Evolutionary conservation across 495 filamentous ascomycete genomes (phyloP), one percentile per base, ranked within the genome.

Genomic region (Penicillium verhagenii): DNA sequence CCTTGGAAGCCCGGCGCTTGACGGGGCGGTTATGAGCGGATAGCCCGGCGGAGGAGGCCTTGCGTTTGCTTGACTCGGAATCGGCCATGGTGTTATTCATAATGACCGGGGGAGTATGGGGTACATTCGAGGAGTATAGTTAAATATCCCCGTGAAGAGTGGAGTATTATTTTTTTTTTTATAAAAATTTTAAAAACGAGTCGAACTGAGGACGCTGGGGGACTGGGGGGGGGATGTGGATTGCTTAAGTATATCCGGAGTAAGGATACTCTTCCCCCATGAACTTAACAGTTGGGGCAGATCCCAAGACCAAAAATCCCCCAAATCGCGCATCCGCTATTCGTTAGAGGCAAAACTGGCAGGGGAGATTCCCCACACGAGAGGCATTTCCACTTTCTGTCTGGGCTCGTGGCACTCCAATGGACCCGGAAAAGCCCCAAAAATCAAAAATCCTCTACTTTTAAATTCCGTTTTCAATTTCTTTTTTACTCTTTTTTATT

Each of bases 1-100:
- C 92, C 50, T 92, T 88, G 6, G 91, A 88, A 3, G 92, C 92
- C 58, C 92, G 81, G 50, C 92, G 76, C 70, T 96, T 96, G 21
- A 89, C 85, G 14, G 84, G 80, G 28, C 85, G 77, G 47, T 71
- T 67, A 58, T 71, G 68, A 24, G 62, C 64, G 18, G 71, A 58
- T 4, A 77, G 66, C 11, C 73, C 69, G 11, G 75, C 72, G 18
- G 65, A 62, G 0, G 74, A 76, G 38, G 74, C 68, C 61, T 76
- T 77, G 49, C 75, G 68, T 64, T 77, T 79, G 31, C 61, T 68
- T 21, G 70, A 59, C 14, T 74, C 73, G 19, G 66, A 58, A 25
- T 77, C 74, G 25, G 69, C 57, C 58, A 72, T 66, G 39, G 58
- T 58, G 52, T 53, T 56, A 54, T 65, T 48, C 63, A 58, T 71